phyloP scores from a whole-genome alignment of 83 land plant genomes.

The Diphasiastrum complanatum region DNA sequence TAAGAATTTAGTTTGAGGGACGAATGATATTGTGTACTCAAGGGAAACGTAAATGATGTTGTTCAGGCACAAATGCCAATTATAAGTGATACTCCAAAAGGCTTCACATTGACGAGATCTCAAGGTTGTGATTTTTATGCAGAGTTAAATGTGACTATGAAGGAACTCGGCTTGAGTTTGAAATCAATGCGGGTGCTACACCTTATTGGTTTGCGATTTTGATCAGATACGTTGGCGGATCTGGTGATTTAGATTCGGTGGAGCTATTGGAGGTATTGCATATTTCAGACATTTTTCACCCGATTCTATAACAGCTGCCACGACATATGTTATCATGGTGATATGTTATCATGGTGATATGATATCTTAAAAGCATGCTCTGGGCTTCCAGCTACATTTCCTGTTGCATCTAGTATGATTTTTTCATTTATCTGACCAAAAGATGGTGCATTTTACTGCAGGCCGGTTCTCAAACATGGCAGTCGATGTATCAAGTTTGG shows the following conservation, averaged over 20 bases:
- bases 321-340: neutral
- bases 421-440: neutral
- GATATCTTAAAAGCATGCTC: neutral
- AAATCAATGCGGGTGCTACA: constrained; percentile 70
- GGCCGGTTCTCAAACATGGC: constrained; percentile 50
- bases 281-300: neutral
- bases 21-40: neutral
- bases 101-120: neutral
- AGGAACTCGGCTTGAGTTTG: constrained; percentile 58
- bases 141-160: constrained; percentile 61
- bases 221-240: constrained; percentile 66
- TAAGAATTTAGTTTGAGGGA: no score
- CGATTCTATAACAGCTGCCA: neutral
- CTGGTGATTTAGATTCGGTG: constrained; percentile 67
- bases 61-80: no score
- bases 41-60: neutral
- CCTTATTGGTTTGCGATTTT: constrained; percentile 63
- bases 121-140: neutral
- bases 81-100: neutral
- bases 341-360: no score
- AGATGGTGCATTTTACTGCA: constrained; percentile 17
- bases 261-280: constrained; percentile 46
- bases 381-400: neutral
- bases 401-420: neutral
- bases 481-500: constrained; percentile 71